Conservation (phyloP, 192 early-diverging fungal species). For the Backusella liffmaniae region DNA sequence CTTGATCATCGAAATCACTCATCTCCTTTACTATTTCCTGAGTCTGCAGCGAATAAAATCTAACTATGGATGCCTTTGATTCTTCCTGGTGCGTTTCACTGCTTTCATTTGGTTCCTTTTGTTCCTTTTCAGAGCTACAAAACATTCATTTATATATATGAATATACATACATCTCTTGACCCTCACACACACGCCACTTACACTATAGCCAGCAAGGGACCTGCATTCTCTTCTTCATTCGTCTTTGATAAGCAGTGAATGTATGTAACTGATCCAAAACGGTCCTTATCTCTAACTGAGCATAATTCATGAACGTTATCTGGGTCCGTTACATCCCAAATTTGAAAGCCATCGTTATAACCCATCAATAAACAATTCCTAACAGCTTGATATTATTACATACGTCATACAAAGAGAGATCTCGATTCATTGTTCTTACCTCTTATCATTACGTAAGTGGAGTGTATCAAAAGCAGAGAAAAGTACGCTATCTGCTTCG, state of each 20-base stretch:
- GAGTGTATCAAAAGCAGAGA: not conserved
- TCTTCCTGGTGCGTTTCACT: not conserved
- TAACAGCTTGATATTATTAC: not conserved
- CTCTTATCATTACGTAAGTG: not conserved
- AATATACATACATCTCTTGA: not conserved
- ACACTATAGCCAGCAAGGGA: slow-evolving; percentile 39
- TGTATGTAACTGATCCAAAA: slow-evolving; percentile 43
- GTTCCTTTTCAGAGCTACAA: slow-evolving; percentile 6
- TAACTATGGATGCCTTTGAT: slow-evolving; percentile 12
- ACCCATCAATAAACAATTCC: slow-evolving; percentile 58
- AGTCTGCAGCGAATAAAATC: slow-evolving; percentile 60
- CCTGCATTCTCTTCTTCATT: slow-evolving; percentile 10
- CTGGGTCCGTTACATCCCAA: slow-evolving; percentile 67
- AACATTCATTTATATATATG: not conserved
- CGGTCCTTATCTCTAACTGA: slow-evolving; percentile 55
- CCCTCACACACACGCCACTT: slow-evolving; percentile 4
- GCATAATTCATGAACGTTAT: slow-evolving; percentile 64
- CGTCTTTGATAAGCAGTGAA: slow-evolving; percentile 44
- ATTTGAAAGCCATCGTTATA: slow-evolving; percentile 78
- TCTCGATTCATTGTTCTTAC: not conserved
- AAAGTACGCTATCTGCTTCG: not conserved
- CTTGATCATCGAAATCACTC: slow-evolving; percentile 41
- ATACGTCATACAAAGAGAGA: not conserved
- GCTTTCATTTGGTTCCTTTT: not conserved
- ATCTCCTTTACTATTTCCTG: slow-evolving; percentile 48